These are phyloP conservation scores for Xylariaceae sp. DNA, from an alignment of 2,329 filamentous ascomycete genomes.

Conservation along the genomic window DNA sequence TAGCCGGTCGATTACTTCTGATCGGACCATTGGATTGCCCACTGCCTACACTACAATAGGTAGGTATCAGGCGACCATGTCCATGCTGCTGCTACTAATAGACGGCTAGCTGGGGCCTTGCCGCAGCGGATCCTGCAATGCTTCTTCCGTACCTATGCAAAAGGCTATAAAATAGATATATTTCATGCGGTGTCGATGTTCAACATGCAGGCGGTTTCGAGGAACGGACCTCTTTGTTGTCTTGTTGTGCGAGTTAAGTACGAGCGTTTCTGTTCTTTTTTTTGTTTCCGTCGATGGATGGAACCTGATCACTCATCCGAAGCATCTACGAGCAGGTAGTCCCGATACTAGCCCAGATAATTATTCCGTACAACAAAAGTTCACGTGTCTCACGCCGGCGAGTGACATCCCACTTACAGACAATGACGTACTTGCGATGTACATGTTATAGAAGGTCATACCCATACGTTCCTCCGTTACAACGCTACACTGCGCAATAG, in stretches of 20 bases:
- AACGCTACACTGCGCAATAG: too few species aligned
- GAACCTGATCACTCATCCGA: background rate
- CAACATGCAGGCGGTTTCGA: background rate
- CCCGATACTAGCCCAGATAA: background rate
- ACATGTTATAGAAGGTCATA: background rate
- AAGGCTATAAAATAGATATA: background rate
- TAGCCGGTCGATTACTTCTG: background rate
- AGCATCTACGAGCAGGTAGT: background rate
- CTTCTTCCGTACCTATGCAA: background rate
- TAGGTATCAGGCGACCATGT: background rate
- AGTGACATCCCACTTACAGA: background rate
- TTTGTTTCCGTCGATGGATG: background rate
- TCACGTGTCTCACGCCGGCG: background rate
- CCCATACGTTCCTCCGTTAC: too few species aligned
- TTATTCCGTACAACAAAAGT: background rate
- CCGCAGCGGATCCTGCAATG: conserved; percentile 1
- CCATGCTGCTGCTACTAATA: background rate
- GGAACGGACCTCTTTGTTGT: background rate
- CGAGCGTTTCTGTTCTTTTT: background rate
- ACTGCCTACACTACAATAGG: background rate
- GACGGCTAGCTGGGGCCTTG: background rate
- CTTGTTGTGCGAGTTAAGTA: too few species aligned
- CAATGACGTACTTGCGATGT: background rate
- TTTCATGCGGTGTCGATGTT: background rate
- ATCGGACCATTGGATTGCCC: background rate